phyloP scores from a whole-genome alignment of 805 yeast species.

The Barnettozyma californica region DNA sequence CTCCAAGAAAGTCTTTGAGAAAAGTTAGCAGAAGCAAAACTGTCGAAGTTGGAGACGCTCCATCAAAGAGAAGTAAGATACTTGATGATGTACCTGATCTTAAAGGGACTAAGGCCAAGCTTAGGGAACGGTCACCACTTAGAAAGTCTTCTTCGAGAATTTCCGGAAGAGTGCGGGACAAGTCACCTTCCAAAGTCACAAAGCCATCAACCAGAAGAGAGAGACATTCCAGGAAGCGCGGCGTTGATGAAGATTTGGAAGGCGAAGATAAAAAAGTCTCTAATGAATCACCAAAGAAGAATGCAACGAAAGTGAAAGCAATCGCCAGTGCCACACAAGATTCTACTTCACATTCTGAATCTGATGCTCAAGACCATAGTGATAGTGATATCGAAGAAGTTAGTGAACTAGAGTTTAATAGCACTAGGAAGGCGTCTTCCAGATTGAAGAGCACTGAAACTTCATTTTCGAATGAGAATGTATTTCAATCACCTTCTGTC shows the following conservation, averaged over 20 bases:
- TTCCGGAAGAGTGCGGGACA: not conserved
- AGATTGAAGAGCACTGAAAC: slow-evolving; percentile 16
- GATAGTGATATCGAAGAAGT: slow-evolving; percentile 6
- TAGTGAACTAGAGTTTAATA: slow-evolving; percentile 5
- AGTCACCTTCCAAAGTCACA: slow-evolving; percentile 1
- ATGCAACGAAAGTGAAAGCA: not conserved
- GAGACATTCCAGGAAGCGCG: not conserved
- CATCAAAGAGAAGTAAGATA: slow-evolving; percentile 4
- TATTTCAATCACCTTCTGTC: slow-evolving; percentile 27
- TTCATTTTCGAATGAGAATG: slow-evolving; percentile 31
- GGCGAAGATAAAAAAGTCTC: not conserved
- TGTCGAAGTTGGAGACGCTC: slow-evolving; percentile 11
- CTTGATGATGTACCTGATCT: slow-evolving; percentile 15
- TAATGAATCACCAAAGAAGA: not conserved
- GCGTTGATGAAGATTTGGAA: not conserved
- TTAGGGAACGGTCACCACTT: slow-evolving; percentile 9
- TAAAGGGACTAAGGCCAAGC: not conserved
- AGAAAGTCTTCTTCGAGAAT: slow-evolving; percentile 1
- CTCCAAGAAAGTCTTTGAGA: slow-evolving; percentile 16
- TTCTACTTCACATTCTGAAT: not conserved
- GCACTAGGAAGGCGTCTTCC: not conserved
- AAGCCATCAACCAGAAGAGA: not conserved
- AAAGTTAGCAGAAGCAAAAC: slow-evolving; percentile 17
- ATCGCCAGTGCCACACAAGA: not conserved
- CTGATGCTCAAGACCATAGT: slow-evolving; percentile 3